Conservation (phyloP, 352 stramenopile species). For the Pythium dissotocum region DNA sequence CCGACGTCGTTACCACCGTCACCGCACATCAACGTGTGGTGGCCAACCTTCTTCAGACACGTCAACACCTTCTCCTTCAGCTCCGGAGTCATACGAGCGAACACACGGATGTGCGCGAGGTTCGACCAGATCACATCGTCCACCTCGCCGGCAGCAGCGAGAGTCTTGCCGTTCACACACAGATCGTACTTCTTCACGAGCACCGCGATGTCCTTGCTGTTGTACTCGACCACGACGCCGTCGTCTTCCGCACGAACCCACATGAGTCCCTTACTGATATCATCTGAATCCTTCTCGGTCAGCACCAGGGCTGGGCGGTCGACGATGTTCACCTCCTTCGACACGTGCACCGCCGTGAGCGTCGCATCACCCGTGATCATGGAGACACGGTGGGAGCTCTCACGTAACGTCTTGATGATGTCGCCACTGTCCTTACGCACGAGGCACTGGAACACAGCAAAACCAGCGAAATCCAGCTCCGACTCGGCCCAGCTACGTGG, state of each 20-base stretch:
- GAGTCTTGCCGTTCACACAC: slow-evolving; percentile 81
- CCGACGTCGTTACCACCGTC: slow-evolving; percentile 99
- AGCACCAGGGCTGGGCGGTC: slow-evolving; percentile 72
- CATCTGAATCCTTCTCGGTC: slow-evolving; percentile 43
- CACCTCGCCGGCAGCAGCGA: slow-evolving; percentile 69
- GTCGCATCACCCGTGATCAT: slow-evolving; percentile 99
- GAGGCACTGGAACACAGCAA: slow-evolving; percentile 89
- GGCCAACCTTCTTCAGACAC: slow-evolving; percentile 91
- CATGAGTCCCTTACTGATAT: slow-evolving; percentile 38
- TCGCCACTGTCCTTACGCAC: slow-evolving; percentile 96
- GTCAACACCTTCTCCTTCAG: slow-evolving; percentile 97
- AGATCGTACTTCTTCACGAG: slow-evolving; percentile 85
- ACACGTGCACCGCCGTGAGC: slow-evolving; percentile 97
- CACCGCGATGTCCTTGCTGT: slow-evolving; percentile 53
- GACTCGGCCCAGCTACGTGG: slow-evolving; percentile 90
- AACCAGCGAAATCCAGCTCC: slow-evolving; percentile 95
- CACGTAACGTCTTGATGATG: slow-evolving; percentile 92
- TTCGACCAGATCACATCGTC: slow-evolving; percentile 85
- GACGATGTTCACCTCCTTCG: slow-evolving; percentile 94
- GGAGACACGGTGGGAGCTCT: slow-evolving; percentile 91
- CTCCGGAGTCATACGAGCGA: slow-evolving; percentile 95
- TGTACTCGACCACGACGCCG: slow-evolving; percentile 62
- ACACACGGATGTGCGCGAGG: slow-evolving; percentile 89
- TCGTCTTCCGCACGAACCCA: slow-evolving; percentile 87
- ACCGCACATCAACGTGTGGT: slow-evolving; percentile 97